Percentiles rank a stretch among this genome's conserved stretches.
Conservation (phyloP, 1,284 basidiomycete genomes). For the Rhodotorula sp. region DNA sequence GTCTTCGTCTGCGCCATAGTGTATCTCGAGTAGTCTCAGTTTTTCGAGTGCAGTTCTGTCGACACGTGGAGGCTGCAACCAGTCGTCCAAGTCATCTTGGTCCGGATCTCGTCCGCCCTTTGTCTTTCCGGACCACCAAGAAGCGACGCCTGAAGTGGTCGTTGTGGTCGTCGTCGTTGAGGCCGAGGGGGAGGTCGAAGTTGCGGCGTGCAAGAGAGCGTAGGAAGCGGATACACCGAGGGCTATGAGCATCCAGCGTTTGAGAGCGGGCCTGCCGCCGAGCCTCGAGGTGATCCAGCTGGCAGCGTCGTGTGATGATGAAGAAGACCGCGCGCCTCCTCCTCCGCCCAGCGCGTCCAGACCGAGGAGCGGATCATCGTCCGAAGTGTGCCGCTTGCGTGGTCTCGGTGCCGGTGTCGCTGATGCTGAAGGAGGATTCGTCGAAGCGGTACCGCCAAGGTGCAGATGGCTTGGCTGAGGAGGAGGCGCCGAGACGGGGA, state of each 20-base stretch:
- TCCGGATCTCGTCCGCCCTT: no score
- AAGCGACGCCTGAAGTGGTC: neutral
- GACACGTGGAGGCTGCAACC: constrained; percentile 13
- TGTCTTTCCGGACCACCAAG: neutral
- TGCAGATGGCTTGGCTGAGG: constrained; percentile 3
- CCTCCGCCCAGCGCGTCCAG: no score
- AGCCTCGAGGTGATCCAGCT: constrained; percentile 3
- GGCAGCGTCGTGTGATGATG: neutral
- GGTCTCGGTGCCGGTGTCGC: neutral
- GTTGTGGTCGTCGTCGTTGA: neutral
- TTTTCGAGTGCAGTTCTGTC: constrained; percentile 38
- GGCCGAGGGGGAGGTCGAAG: neutral
- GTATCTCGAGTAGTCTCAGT: constrained; percentile 41
- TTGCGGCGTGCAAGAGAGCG: neutral
- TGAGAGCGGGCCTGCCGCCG: neutral
- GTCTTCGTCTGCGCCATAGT: constrained; percentile 36
- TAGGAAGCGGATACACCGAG: constrained; percentile 7
- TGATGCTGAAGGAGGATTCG: neutral
- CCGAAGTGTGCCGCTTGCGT: no score
- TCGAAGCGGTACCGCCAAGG: neutral
- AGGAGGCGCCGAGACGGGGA: neutral
- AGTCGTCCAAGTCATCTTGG: neutral
- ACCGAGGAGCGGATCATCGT: neutral
- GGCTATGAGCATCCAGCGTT: constrained; percentile 10
- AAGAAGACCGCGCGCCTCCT: no score